These are phyloP conservation scores for Kwoniella mangroviensis DNA, from an alignment of 768 basidiomycete species.

Conservation along the genomic window DNA sequence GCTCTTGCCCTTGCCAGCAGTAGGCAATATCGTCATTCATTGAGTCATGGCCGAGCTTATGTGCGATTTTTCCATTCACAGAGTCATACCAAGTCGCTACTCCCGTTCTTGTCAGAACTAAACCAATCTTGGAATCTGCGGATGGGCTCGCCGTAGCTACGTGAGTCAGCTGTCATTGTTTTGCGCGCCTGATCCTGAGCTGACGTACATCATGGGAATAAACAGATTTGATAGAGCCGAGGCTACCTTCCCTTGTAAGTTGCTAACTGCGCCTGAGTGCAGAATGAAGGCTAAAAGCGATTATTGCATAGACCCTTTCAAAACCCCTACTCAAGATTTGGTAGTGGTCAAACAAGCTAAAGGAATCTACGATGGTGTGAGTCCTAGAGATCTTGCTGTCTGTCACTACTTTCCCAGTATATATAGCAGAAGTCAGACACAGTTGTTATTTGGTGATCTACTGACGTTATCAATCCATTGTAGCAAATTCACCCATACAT, in stretches of 20 bases:
- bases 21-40: constrained; percentile 24
- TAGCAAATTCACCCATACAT: constrained; percentile 47
- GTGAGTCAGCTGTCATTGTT: constrained; percentile 30
- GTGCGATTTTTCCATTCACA: constrained; percentile 16
- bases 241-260: constrained; percentile 50
- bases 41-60: not conserved
- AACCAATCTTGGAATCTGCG: constrained; percentile 51
- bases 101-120: constrained; percentile 48
- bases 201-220: not conserved
- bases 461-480: not conserved
- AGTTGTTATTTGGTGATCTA: not conserved
- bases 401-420: too few relatives aligned
- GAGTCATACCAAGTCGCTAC: constrained; percentile 54
- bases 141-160: constrained; percentile 56
- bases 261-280: constrained; percentile 4
- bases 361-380: constrained; percentile 54
- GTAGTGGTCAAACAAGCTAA: constrained; percentile 61
- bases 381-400: not conserved
- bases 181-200: not conserved
- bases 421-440: not conserved
- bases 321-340: constrained; percentile 67
- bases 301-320: constrained; percentile 51
- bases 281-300: not conserved
- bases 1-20: constrained; percentile 49
- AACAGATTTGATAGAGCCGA: constrained; percentile 50